Conservation (phyloP, 225 moss, liverwort and hornwort species). For the Pseudisothecium myosuroides region DNA sequence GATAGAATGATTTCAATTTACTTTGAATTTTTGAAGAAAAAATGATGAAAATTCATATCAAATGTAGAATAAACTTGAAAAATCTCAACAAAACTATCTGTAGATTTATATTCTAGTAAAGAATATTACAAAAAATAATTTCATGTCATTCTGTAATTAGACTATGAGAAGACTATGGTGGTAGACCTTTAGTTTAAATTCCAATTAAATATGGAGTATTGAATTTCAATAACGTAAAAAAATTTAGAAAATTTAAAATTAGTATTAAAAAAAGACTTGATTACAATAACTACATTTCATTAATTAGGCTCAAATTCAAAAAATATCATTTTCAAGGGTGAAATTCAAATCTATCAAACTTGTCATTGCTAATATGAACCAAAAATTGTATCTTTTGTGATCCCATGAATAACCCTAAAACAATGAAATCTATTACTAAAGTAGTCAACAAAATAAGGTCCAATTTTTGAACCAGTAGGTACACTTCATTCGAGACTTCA, state of each 20-base stretch:
- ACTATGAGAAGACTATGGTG: accelerated
- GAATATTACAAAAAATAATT: accelerated
- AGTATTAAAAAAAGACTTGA: neutral
- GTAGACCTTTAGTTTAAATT: neutral
- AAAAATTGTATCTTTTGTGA: neutral
- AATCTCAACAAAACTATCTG: accelerated
- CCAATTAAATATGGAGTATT: no score
- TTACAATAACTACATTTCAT: neutral
- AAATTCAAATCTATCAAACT: neutral
- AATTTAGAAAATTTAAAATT: neutral
- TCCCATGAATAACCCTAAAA: neutral
- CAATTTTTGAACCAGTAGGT: neutral
- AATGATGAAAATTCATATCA: neutral
- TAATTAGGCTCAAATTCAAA: neutral
- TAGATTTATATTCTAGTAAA: neutral
- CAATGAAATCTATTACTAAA: accelerated
- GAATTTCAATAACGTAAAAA: no score
- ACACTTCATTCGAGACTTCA: neutral
- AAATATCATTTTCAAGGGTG: neutral
- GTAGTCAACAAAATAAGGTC: accelerated
- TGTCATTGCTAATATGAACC: neutral
- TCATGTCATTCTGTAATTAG: neutral
- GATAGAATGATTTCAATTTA: neutral
- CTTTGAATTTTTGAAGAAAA: neutral
- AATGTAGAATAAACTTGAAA: neutral